Evolutionary conservation across 108 stramenopile genomes (phyloP).

Genomic region (Cyclotella choctawhatcheeana): DNA sequence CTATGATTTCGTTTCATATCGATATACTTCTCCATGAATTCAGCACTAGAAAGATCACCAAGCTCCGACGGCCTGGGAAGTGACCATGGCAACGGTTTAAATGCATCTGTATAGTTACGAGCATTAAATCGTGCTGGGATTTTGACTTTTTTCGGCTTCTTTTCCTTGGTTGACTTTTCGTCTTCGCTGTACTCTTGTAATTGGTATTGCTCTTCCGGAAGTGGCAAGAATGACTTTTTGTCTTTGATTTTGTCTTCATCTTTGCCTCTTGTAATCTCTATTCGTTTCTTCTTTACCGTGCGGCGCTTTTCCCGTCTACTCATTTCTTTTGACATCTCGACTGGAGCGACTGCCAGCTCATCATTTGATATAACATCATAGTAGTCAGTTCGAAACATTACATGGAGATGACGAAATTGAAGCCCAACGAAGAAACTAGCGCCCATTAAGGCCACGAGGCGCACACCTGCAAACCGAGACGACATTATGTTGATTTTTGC

Average conservation of each 20-base stretch:
- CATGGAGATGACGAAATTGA: slow-evolving; percentile 12
- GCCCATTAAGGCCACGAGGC: slow-evolving; percentile 2
- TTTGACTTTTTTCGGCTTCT: background rate
- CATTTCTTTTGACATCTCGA: background rate
- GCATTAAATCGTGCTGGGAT: background rate
- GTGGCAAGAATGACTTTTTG: too few relatives aligned
- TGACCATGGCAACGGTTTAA: slow-evolving; percentile 42
- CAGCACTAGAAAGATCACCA: slow-evolving; percentile 23
- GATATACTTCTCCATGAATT: slow-evolving; percentile 48
- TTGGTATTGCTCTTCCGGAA: too few relatives aligned
- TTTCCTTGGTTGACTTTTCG: slow-evolving; percentile 1
- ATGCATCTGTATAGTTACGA: slow-evolving; percentile 15
- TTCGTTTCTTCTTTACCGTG: background rate
- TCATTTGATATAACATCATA: background rate
- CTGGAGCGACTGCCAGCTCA: slow-evolving; percentile 22
- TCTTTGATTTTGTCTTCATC: background rate
- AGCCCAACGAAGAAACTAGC: slow-evolving; percentile 33
- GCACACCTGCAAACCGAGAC: slow-evolving; percentile 5
- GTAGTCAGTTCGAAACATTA: slow-evolving; percentile 8
- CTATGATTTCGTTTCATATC: slow-evolving; percentile 30
- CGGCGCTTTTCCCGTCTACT: background rate
- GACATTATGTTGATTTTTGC: slow-evolving; percentile 7
- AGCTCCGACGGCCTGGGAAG: slow-evolving; percentile 30
- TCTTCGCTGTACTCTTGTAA: slow-evolving; percentile 4
- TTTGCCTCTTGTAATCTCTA: background rate